A percentile compares a stretch with the other conserved stretches of the same genome.
These are phyloP conservation scores for Chalciporus chontae DNA, from an alignment of 768 basidiomycete species.

Conservation along the genomic window DNA sequence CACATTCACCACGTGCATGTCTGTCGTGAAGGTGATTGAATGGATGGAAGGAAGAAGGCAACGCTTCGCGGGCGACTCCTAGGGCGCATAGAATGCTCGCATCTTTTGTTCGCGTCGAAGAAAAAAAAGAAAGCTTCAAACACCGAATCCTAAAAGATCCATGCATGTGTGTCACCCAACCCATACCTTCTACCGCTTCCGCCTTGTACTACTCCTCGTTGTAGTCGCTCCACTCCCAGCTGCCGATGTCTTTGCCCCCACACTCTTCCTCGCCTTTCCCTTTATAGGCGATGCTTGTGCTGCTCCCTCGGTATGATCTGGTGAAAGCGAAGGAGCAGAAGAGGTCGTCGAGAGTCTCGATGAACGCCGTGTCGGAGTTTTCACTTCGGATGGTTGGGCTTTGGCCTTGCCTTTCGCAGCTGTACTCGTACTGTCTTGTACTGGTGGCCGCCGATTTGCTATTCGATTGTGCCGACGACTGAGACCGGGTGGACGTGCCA, in stretches of 20 bases:
- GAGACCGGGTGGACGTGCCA: slow-evolving; percentile 8
- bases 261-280: slow-evolving; percentile 20
- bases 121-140: no score
- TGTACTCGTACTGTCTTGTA: neutral
- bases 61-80: no score
- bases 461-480: slow-evolving; percentile 2
- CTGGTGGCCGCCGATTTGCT: neutral
- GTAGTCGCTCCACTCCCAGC: slow-evolving; percentile 13
- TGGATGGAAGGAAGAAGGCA: neutral
- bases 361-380: slow-evolving; percentile 35
- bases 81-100: no score
- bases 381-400: slow-evolving; percentile 16
- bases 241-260: slow-evolving; percentile 8
- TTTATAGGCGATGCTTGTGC: slow-evolving; percentile 22
- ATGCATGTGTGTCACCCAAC: neutral
- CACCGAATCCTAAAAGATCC: slow-evolving; percentile 1
- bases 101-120: no score
- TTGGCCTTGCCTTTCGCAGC: slow-evolving; percentile 17
- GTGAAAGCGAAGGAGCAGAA: slow-evolving; percentile 28
- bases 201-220: slow-evolving; percentile 31
- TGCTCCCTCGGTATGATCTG: slow-evolving; percentile 22
- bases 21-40: no score
- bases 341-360: slow-evolving; percentile 36
- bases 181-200: slow-evolving; percentile 21
- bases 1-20: no score